Evolutionary conservation across 768 basidiomycete genomes (phyloP).

Genomic region (Suillus americanus): DNA sequence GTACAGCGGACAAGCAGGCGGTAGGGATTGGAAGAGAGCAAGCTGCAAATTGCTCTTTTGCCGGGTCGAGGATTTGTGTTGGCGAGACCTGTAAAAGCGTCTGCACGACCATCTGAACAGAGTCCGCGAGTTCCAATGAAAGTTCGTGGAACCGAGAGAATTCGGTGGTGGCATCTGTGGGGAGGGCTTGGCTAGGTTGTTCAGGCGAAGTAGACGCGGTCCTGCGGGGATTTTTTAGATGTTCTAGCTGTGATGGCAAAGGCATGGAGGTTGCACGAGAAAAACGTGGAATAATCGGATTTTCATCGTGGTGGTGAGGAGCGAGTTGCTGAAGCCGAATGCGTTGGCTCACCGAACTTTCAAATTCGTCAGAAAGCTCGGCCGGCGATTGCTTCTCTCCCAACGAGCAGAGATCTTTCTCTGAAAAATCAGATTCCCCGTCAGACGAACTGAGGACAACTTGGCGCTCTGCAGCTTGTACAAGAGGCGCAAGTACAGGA

Average conservation of each 20-base stretch:
- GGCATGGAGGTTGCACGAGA: constrained; percentile 81
- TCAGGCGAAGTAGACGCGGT: constrained; percentile 12
- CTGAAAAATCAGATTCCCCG: constrained; percentile 50
- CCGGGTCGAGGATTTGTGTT: constrained; percentile 86
- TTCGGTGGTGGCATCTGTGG: constrained; percentile 20
- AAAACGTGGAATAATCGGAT: constrained; percentile 49
- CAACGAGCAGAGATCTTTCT: constrained; percentile 36
- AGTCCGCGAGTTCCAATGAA: constrained; percentile 87
- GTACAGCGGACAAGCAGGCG: constrained; percentile 82
- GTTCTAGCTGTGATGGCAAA: constrained; percentile 73
- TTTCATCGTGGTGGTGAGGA: constrained; percentile 22
- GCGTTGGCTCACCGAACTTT: constrained; percentile 24
- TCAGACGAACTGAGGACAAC: constrained; percentile 48
- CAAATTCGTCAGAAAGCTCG: constrained; percentile 33
- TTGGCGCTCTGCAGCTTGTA: constrained; percentile 37
- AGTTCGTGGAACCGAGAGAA: constrained; percentile 57
- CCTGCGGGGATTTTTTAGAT: constrained; percentile 69
- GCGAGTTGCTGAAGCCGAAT: constrained; percentile 21
- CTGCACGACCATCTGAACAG: constrained; percentile 87
- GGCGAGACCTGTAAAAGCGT: constrained; percentile 90
- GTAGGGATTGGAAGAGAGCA: constrained; percentile 87
- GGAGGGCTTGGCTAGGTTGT: constrained; percentile 16
- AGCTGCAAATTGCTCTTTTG: constrained; percentile 90
- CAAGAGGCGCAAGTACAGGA: constrained; percentile 35
- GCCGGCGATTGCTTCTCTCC: constrained; percentile 31